A percentile compares a stretch with the other conserved stretches of the same genome.
Evolutionary conservation across 1,139 yeast species (phyloP).

Genomic region (Taphrina betulina): DNA sequence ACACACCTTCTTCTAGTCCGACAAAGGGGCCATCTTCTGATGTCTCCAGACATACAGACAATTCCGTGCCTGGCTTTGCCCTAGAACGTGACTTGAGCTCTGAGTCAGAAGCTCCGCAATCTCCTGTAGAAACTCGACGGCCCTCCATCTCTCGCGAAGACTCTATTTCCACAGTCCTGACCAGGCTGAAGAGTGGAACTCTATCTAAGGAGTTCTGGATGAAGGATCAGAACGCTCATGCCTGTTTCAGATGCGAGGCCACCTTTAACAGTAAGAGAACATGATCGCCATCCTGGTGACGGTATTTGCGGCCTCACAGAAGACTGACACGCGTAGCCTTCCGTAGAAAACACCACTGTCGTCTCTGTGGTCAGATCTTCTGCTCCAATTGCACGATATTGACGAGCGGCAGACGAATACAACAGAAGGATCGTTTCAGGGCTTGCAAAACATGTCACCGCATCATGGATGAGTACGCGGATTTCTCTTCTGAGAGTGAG

Average conservation of each 20-base stretch:
- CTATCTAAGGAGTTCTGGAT: constrained; percentile 73
- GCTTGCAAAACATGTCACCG: constrained; percentile 77
- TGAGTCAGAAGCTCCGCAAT: constrained; percentile 20
- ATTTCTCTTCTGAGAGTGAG: constrained; percentile 4
- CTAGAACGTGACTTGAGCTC: constrained; percentile 27
- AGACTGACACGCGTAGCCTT: constrained; percentile 49
- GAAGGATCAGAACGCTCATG: constrained; percentile 83
- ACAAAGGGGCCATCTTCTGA: not conserved
- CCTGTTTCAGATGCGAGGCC: constrained; percentile 73
- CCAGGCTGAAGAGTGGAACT: constrained; percentile 19
- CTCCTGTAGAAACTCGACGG: constrained; percentile 13
- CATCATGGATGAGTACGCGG: constrained; percentile 54
- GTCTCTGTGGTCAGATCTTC: constrained; percentile 94
- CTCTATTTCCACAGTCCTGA: constrained; percentile 27
- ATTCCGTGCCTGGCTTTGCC: constrained; percentile 19
- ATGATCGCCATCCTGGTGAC: constrained; percentile 40
- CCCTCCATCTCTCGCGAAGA: constrained; percentile 27
- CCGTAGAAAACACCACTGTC: constrained; percentile 88
- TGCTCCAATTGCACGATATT: constrained; percentile 83
- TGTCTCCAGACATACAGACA: not conserved
- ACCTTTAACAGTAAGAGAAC: constrained; percentile 49
- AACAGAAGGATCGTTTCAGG: constrained; percentile 66
- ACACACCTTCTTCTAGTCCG: constrained; percentile 19
- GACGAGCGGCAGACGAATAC: constrained; percentile 72
- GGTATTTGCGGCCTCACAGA: no score